Conservation (phyloP, 2,329 filamentous ascomycete species). For the Furcasterigmium furcatum region DNA sequence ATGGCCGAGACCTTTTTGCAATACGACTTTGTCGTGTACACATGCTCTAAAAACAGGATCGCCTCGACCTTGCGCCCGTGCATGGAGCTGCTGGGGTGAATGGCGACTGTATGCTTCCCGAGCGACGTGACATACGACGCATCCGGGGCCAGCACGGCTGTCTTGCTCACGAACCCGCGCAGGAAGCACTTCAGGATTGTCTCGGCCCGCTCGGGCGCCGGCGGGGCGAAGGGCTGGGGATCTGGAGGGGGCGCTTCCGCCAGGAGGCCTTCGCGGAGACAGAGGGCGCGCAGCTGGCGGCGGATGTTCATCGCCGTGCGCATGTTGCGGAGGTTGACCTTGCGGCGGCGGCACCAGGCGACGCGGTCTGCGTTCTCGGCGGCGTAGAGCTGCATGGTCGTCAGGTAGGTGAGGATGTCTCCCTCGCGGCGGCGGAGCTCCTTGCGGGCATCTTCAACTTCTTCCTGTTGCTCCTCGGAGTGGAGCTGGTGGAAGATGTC, state of each 20-base stretch:
- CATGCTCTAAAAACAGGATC: slow-evolving; percentile 67
- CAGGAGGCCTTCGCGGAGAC: slow-evolving; percentile 48
- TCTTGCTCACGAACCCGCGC: slow-evolving; percentile 57
- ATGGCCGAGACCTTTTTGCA: slow-evolving; percentile 64
- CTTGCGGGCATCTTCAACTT: slow-evolving; percentile 49
- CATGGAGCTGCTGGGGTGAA: slow-evolving; percentile 61
- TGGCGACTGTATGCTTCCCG: slow-evolving; percentile 57
- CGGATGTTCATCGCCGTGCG: slow-evolving; percentile 60
- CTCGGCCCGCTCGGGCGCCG: slow-evolving; percentile 51
- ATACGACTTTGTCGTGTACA: slow-evolving; percentile 65
- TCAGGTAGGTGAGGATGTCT: slow-evolving; percentile 63
- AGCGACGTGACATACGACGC: slow-evolving; percentile 57
- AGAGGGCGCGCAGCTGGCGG: slow-evolving; percentile 56
- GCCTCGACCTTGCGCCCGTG: slow-evolving; percentile 62
- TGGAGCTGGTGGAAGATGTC: slow-evolving; percentile 60
- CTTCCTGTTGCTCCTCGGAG: slow-evolving; percentile 53
- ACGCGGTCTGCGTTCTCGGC: slow-evolving; percentile 52
- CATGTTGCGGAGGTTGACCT: slow-evolving; percentile 59
- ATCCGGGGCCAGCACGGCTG: slow-evolving; percentile 58
- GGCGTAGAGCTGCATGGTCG: slow-evolving; percentile 59
- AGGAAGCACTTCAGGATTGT: slow-evolving; percentile 59
- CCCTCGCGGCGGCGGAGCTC: slow-evolving; percentile 60
- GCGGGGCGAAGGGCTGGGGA: slow-evolving; percentile 52
- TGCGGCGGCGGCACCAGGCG: slow-evolving; percentile 56
- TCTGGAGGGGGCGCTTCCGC: slow-evolving; percentile 42